These are phyloP conservation scores for Fagopyrum homotropicum DNA, from an alignment of 148 eudicot species.

Conservation along the genomic window DNA sequence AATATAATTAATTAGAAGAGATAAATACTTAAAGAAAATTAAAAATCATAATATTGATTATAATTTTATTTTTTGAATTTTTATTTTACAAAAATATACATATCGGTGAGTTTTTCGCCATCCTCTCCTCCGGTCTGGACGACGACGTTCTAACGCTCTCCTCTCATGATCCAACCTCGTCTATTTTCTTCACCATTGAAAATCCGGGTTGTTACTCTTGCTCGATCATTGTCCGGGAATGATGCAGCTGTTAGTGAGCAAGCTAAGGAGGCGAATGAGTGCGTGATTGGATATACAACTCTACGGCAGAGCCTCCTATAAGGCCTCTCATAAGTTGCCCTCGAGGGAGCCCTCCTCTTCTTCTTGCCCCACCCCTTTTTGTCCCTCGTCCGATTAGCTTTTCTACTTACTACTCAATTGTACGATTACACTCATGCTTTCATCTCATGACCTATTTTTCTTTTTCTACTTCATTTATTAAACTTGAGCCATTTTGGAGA, in stretches of 20 bases:
- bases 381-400: not conserved
- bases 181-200: conserved; percentile 12
- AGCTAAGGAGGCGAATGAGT: conserved; percentile 9
- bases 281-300: conserved; percentile 18
- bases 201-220: not conserved
- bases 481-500: too few species aligned
- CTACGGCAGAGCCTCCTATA: conserved; percentile 16
- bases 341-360: conserved; percentile 18
- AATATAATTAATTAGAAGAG: too few species aligned
- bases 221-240: not conserved
- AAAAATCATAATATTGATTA: too few species aligned
- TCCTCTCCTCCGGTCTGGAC: conserved; percentile 4
- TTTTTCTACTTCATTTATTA: too few species aligned
- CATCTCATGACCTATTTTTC: too few species aligned
- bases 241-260: not conserved
- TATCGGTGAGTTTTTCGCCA: conserved; percentile 13
- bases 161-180: conserved; percentile 10
- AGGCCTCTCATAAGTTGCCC: conserved; percentile 24
- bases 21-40: too few species aligned
- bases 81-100: too few species aligned
- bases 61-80: too few species aligned
- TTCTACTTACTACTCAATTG: too few species aligned
- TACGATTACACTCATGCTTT: too few species aligned
- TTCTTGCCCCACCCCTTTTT: conserved; percentile 19
- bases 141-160: conserved; percentile 14